Percentiles rank a stretch among this genome's conserved stretches.
Evolutionary conservation across 805 yeast species (phyloP).

Genomic region (Starmerella etchellsii): DNA sequence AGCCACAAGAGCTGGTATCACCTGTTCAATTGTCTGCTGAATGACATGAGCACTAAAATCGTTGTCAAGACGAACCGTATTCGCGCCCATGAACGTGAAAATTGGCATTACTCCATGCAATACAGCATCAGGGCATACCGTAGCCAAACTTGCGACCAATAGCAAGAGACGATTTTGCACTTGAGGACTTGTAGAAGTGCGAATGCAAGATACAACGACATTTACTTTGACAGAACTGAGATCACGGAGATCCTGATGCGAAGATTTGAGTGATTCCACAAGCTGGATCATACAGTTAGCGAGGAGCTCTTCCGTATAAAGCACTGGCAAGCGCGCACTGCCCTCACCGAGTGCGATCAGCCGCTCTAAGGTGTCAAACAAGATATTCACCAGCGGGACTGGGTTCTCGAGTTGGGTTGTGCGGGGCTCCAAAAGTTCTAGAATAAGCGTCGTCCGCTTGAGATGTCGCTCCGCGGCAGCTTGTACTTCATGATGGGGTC

Average conservation of each 20-base stretch:
- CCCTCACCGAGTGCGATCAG: conserved; percentile 60
- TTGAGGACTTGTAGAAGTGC: conserved; percentile 84
- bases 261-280: conserved; percentile 34
- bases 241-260: conserved; percentile 24
- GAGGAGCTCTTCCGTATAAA: conserved; percentile 80
- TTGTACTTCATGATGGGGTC: conserved; percentile 39
- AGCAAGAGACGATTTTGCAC: conserved; percentile 79
- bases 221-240: conserved; percentile 70
- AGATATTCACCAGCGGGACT: conserved; percentile 23
- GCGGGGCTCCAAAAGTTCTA: conserved; percentile 60
- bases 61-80: conserved; percentile 91
- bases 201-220: conserved; percentile 76
- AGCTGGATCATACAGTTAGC: conserved; percentile 73
- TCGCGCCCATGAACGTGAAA: conserved; percentile 98
- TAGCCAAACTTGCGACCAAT: conserved; percentile 77
- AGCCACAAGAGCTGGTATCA: conserved; percentile 75
- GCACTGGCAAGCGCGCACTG: conserved; percentile 73
- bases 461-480: conserved; percentile 66
- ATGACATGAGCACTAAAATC: conserved; percentile 87
- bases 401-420: conserved; percentile 6
- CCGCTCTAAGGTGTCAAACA: conserved; percentile 31
- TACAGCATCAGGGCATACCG: conserved; percentile 79
- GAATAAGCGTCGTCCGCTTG: conserved; percentile 58
- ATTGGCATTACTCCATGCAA: conserved; percentile 98
- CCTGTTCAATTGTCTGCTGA: conserved; percentile 78